Percentiles rank a stretch among this genome's conserved stretches.
These are phyloP conservation scores for Hymenotorrendiella dingleyae DNA, from an alignment of 2,329 filamentous ascomycete genomes.

Conservation along the genomic window DNA sequence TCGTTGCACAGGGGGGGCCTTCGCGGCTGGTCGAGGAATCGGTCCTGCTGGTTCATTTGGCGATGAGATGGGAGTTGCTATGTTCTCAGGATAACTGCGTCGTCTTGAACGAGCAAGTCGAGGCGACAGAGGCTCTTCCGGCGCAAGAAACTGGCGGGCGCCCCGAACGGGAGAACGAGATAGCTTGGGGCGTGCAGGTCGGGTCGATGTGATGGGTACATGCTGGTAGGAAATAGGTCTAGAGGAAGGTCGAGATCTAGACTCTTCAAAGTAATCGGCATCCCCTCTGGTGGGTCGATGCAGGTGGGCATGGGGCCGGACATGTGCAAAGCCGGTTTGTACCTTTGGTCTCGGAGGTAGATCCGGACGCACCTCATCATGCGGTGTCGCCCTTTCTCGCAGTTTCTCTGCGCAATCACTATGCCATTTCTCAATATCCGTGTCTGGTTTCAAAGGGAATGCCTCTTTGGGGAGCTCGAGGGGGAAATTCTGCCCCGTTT, in stretches of 20 bases:
- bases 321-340: constrained; percentile 24
- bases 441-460: constrained; percentile 68
- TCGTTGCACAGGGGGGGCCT: constrained; percentile 33
- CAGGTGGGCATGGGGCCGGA: constrained; percentile 18
- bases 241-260: constrained; percentile 11
- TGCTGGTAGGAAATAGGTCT: constrained; percentile 20
- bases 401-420: constrained; percentile 67
- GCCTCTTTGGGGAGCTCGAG: constrained; percentile 51
- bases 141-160: constrained; percentile 36
- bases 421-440: constrained; percentile 83
- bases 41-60: constrained; percentile 33
- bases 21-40: constrained; percentile 23
- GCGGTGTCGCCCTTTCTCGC: constrained; percentile 48
- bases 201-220: constrained; percentile 15
- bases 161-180: constrained; percentile 30
- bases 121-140: constrained; percentile 31
- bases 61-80: constrained; percentile 17
- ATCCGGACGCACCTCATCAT: constrained; percentile 17
- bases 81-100: constrained; percentile 26
- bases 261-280: constrained; percentile 19
- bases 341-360: constrained; percentile 27
- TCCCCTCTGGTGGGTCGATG: constrained; percentile 9
- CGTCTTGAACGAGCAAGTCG: constrained; percentile 18
- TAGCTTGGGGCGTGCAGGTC: constrained; percentile 24
- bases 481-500: constrained; percentile 65